Conservation (phyloP, 1,284 basidiomycete species). For the Ganoderma meredithae region DNA sequence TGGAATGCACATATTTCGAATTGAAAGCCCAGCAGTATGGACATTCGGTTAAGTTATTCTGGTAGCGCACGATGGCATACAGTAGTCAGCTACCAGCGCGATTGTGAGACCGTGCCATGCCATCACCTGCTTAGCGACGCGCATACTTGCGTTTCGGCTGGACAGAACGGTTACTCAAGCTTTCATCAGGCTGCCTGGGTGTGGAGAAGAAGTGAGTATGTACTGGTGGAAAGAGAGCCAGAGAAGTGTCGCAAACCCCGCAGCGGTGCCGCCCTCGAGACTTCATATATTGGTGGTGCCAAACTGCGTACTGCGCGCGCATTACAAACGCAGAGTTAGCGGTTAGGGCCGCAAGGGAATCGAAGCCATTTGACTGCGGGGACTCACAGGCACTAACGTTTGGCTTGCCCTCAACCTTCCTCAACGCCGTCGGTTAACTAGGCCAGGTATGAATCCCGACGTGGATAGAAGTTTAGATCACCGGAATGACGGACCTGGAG, state of each 20-base stretch:
- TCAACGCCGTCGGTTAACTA: constrained; percentile 18
- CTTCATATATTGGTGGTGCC: constrained; percentile 28
- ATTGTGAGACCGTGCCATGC: constrained; percentile 8
- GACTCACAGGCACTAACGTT: constrained; percentile 9
- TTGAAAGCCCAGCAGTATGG: constrained; percentile 1
- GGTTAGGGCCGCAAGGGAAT: constrained; percentile 24
- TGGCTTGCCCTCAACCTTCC: constrained; percentile 10
- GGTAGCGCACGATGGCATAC: constrained; percentile 5
- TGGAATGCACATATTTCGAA: background rate
- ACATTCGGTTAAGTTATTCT: constrained; percentile 4
- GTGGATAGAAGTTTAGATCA: constrained; percentile 25
- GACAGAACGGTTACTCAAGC: constrained; percentile 2
- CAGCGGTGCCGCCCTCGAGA: constrained; percentile 14
- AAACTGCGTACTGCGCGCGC: constrained; percentile 31
- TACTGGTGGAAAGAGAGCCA: background rate
- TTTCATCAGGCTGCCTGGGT: background rate
- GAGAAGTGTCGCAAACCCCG: constrained; percentile 7
- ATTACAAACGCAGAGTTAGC: constrained; percentile 25
- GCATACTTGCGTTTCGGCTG: background rate
- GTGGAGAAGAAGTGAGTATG: background rate
- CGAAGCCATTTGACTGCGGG: constrained; percentile 27
- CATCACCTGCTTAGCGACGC: constrained; percentile 16
- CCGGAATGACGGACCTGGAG: constrained; percentile 12
- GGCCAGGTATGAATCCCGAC: constrained; percentile 25
- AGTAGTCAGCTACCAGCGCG: constrained; percentile 11